These are phyloP conservation scores for Musa acuminata DNA, from an alignment of 176 grass and related monocot genomes.

Conservation along the genomic window DNA sequence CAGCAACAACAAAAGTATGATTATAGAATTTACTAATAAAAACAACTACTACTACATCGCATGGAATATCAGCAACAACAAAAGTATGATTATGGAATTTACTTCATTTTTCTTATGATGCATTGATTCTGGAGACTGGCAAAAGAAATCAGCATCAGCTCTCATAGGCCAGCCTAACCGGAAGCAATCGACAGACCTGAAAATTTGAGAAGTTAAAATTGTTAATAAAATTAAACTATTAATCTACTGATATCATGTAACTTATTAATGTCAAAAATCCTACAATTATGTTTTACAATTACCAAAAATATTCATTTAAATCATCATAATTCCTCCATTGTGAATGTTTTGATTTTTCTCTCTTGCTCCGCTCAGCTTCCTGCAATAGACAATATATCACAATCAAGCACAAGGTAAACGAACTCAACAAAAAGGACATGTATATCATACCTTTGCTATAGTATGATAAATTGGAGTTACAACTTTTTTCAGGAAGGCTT, in stretches of 20 bases:
- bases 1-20: background rate
- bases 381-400: constrained; percentile 20
- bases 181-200: constrained; percentile 83
- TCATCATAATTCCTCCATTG: constrained; percentile 98
- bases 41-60: background rate
- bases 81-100: constrained; percentile 22
- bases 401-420: background rate
- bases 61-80: background rate
- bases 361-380: constrained; percentile 75
- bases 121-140: constrained; percentile 18
- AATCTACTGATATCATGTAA: background rate
- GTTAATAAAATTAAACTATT: constrained; percentile 16
- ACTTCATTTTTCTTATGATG: constrained; percentile 31
- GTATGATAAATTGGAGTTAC: constrained; percentile 83
- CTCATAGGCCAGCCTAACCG: constrained; percentile 93
- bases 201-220: constrained; percentile 12
- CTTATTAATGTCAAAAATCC: background rate
- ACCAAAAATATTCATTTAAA: constrained; percentile 97
- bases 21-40: constrained; percentile 30
- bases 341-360: constrained; percentile 82
- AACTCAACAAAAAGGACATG: constrained; percentile 1
- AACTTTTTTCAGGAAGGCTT: constrained; percentile 86
- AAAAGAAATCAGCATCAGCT: constrained; percentile 86
- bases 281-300: constrained; percentile 9
- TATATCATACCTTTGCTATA: constrained; percentile 49